These are phyloP conservation scores for Eleusine indica DNA, from an alignment of 176 grass and related monocot species.

Conservation along the genomic window DNA sequence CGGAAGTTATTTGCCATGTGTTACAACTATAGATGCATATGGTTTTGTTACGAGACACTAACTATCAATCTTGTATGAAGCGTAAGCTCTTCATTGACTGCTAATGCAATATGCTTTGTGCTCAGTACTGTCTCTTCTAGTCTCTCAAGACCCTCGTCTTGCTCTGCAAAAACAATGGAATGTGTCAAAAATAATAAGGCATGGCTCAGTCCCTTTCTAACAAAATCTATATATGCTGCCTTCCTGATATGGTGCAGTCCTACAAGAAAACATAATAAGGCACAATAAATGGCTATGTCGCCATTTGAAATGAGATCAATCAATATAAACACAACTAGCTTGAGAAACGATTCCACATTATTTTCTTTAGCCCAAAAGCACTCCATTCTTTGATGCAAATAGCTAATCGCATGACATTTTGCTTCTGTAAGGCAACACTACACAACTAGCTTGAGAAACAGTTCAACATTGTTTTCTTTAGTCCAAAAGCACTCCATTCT, in stretches of 20 bases:
- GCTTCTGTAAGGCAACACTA: not conserved
- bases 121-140: conserved; percentile 91
- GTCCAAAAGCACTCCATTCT: not conserved
- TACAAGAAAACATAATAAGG: too few species aligned
- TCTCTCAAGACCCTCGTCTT: conserved; percentile 92
- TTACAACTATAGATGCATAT: not conserved
- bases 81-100: conserved; percentile 94
- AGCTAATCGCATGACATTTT: too few species aligned
- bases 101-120: conserved; percentile 97
- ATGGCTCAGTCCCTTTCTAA: not conserved
- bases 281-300: too few species aligned
- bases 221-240: not conserved
- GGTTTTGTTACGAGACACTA: conserved; percentile 29
- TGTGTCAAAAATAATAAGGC: not conserved
- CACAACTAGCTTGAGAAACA: not conserved
- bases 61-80: conserved; percentile 96
- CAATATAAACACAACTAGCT: conserved; percentile 8
- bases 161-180: conserved; percentile 53
- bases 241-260: too few species aligned
- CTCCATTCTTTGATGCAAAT: too few species aligned
- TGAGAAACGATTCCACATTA: not conserved
- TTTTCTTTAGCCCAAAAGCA: not conserved
- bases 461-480: not conserved
- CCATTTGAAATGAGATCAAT: not conserved
- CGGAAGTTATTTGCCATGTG: conserved; percentile 14